Percentiles rank a stretch among this genome's conserved stretches.
These are phyloP conservation scores for Lagenaria siceraria DNA, from an alignment of 306 rosid genomes.

Conservation along the genomic window DNA sequence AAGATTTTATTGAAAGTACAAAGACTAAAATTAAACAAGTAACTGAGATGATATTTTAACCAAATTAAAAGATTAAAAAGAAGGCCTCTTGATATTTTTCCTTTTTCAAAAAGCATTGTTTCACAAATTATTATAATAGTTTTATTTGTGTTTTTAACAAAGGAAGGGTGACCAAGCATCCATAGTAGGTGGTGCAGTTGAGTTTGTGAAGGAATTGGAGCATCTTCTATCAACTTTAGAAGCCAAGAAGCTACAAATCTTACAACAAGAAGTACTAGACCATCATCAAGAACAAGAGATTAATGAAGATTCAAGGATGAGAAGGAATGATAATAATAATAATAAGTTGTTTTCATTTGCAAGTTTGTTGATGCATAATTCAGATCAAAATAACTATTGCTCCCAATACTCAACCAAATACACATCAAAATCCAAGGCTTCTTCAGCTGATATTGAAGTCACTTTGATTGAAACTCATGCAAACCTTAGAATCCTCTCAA, in stretches of 20 bases:
- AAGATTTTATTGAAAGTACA: no score
- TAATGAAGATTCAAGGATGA: conserved; percentile 2
- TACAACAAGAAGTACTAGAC: conserved; percentile 14
- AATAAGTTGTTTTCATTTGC: conserved; percentile 22
- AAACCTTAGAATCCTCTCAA: conserved; percentile 54
- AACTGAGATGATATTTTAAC: no score
- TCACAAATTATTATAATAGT: neutral
- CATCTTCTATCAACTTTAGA: conserved; percentile 59
- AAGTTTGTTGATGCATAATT: conserved; percentile 36
- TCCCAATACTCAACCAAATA: conserved; percentile 49
- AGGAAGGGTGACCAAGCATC: conserved; percentile 92
- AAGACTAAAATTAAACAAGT: no score
- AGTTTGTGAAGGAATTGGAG: conserved; percentile 81
- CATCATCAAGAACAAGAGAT: neutral
- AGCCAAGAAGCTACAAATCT: conserved; percentile 52
- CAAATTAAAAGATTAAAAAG: no score
- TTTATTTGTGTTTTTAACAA: neutral
- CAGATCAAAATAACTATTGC: conserved; percentile 41
- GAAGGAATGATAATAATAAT: neutral
- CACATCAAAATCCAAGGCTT: conserved; percentile 42
- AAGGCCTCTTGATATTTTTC: no score
- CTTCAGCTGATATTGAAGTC: conserved; percentile 81
- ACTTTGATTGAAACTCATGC: conserved; percentile 87
- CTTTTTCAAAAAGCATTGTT: neutral
- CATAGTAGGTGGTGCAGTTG: conserved; percentile 90